phyloP scores from a whole-genome alignment of 2,329 filamentous ascomycete genomes.

The Diplodia intermedia region DNA sequence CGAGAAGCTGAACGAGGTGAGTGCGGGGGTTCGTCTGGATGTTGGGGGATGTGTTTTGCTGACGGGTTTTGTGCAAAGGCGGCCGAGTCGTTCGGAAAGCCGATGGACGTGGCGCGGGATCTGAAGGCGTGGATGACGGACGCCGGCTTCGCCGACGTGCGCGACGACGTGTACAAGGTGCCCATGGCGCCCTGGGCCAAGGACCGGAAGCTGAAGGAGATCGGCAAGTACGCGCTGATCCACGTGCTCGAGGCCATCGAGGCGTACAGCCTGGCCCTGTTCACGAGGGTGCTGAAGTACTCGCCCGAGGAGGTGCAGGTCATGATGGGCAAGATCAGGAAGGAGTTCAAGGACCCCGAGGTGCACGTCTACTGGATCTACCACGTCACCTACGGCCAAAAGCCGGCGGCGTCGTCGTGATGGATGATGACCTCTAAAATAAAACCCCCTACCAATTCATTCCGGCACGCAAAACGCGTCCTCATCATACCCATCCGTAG shows the following conservation, averaged over 20 bases:
- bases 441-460: no score
- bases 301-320: conserved; percentile 25
- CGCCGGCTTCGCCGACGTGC: conserved; percentile 62
- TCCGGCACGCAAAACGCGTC: no score
- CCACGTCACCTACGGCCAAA: conserved; percentile 19
- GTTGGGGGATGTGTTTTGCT: background rate
- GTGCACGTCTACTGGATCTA: conserved; percentile 24
- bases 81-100: conserved; percentile 38
- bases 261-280: conserved; percentile 46
- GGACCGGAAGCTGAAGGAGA: conserved; percentile 45
- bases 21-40: rapidly evolving
- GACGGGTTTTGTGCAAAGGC: conserved; percentile 32
- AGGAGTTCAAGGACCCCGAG: conserved; percentile 17
- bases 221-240: conserved; percentile 41
- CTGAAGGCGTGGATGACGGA: conserved; percentile 55
- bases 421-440: background rate
- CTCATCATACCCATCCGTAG: no score
- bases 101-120: conserved; percentile 47
- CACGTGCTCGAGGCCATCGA: conserved; percentile 49
- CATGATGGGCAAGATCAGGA: conserved; percentile 16
- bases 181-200: conserved; percentile 40
- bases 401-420: background rate
- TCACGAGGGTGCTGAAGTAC: conserved; percentile 39
- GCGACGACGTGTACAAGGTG: conserved; percentile 50
- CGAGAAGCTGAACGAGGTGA: conserved; percentile 6